These are phyloP conservation scores for Xylogone sp. DNA, from an alignment of 2,329 filamentous ascomycete genomes.

Conservation along the genomic window DNA sequence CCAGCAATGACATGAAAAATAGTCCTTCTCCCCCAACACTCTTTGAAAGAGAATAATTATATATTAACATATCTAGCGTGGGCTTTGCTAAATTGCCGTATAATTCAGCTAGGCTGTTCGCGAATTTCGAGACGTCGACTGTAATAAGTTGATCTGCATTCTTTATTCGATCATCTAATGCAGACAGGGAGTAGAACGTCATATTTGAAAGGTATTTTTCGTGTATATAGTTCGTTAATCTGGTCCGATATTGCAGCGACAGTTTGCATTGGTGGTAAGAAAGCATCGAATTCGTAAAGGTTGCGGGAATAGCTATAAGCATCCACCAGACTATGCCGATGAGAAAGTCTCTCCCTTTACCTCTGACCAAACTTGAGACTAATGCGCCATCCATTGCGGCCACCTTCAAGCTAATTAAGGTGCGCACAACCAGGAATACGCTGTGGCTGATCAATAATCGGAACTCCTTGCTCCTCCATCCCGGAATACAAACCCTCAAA, in stretches of 20 bases:
- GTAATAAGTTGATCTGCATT: constrained; percentile 97
- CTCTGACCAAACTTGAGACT: constrained; percentile 88
- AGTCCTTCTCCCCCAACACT: constrained; percentile 96
- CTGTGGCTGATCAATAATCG: constrained; percentile 85
- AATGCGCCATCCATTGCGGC: constrained; percentile 92
- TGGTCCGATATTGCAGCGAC: constrained; percentile 85
- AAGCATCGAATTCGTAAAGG: constrained; percentile 98
- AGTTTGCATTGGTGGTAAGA: constrained; percentile 97
- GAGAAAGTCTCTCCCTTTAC: constrained; percentile 86
- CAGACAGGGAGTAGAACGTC: constrained; percentile 95
- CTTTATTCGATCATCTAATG: constrained; percentile 95
- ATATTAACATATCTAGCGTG: constrained; percentile 91
- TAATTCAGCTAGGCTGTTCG: constrained; percentile 87
- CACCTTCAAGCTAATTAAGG: constrained; percentile 90
- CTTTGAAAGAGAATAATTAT: constrained; percentile 89
- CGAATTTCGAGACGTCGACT: constrained; percentile 94
- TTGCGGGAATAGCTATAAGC: constrained; percentile 91
- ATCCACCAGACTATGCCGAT: constrained; percentile 96
- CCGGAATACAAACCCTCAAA: constrained; percentile 83
- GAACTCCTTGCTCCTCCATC: constrained; percentile 85
- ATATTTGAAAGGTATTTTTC: constrained; percentile 95
- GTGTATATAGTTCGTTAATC: constrained; percentile 92
- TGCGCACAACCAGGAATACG: constrained; percentile 86
- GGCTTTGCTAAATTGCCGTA: constrained; percentile 98
- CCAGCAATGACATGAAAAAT: constrained; percentile 90